Conservation (phyloP, 257 asterid genomes). For the Nemophila menziesii region DNA sequence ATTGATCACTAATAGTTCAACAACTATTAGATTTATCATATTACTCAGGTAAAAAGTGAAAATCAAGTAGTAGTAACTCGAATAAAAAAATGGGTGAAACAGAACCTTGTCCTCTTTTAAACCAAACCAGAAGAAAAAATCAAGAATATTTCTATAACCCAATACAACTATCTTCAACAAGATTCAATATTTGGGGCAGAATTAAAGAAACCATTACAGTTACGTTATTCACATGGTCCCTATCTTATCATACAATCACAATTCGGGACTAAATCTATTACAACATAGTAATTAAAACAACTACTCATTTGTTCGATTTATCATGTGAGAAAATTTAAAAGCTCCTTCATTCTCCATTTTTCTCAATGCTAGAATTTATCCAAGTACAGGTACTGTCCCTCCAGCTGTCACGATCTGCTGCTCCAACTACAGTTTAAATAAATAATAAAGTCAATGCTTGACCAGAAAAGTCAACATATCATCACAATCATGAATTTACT, state of each 20-base stretch:
- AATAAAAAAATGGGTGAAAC: no score
- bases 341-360: background rate
- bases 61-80: no score
- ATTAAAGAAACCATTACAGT: no score
- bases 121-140: no score
- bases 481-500: slow-evolving; percentile 4
- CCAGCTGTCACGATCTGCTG: slow-evolving; percentile 72
- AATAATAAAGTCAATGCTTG: background rate
- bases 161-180: no score
- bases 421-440: slow-evolving; percentile 47
- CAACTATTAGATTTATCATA: no score
- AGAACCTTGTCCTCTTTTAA: no score
- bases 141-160: no score
- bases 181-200: no score
- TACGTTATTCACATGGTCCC: slow-evolving; percentile 1
- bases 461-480: no score
- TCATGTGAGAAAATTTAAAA: background rate
- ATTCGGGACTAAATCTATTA: background rate
- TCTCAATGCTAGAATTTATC: slow-evolving; percentile 6
- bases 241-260: background rate
- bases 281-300: background rate
- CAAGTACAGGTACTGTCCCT: slow-evolving; percentile 42
- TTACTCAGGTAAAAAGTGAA: no score
- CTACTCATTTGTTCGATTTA: background rate
- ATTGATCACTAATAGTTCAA: no score